Base-by-base conservation (phyloP, 2,329 filamentous ascomycete species). In the Ophiostoma montium region DNA sequence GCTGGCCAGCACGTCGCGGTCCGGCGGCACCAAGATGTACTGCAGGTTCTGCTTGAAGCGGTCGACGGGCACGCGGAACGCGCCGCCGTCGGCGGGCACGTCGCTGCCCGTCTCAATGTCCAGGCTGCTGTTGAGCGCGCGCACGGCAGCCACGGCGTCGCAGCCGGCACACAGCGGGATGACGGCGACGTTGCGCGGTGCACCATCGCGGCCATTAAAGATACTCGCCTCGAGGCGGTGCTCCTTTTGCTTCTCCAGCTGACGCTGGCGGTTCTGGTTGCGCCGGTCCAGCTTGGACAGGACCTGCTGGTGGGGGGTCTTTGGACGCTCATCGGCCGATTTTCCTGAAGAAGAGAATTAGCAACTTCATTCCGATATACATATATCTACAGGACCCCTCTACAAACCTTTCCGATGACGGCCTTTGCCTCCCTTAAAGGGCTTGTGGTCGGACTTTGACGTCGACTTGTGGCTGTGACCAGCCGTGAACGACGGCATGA, bases 211-310 rank as follows among this genome's bases (percentile, higher is more conserved):
- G 5, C 90, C 92, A n/a, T 77, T 68, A 60, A 98, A 98, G 19
- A 98, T 71, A 35, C 80, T 86, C 0, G 77, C 80, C 47, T 87
- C 83, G 57, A 84, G 83, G 44, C 84, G 74, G 61, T 92, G 84
- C 58, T 92, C 87, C 61, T 81, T 81, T 61, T 88, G 80, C 67
- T 96, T 95, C 57, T 80, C 73, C 54, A 84, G 70, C 59, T 90
- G 85, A 64, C 83, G 81, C 71, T 98, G 92, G 66, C 90, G 90
- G 58, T 87, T 86, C 70, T 94, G 87, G 66, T 98, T 96, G 59
- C 87, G 82, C 52, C 92, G 84, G 66, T 95, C 88, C 64, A 98
- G 77, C 68, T 96, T 98, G 52, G 88, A 94, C 86, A 95, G 90
- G 68, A 95, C 79, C 69, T 95, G 87, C 64, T 98, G 92, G 64